These are phyloP conservation scores for Cinchona pubescens DNA, from an alignment of 257 asterid genomes.

Conservation along the genomic window DNA sequence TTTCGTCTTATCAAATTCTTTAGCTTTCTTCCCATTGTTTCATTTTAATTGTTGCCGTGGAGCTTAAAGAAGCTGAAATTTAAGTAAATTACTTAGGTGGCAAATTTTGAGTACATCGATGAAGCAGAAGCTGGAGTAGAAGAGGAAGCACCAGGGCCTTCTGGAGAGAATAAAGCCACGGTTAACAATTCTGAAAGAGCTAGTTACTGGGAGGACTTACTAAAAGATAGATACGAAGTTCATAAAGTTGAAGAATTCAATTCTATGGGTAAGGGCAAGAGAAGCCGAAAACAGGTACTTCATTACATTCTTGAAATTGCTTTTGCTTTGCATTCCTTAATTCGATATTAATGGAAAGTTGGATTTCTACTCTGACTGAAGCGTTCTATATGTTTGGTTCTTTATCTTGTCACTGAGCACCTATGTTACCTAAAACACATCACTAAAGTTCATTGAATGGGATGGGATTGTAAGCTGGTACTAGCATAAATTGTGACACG, in stretches of 20 bases:
- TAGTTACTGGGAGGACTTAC: slow-evolving; percentile 84
- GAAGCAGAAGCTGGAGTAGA: slow-evolving; percentile 70
- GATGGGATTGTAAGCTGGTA: background rate
- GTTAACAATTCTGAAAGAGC: slow-evolving; percentile 67
- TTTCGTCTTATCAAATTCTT: background rate
- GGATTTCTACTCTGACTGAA: slow-evolving; percentile 5
- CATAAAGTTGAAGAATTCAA: slow-evolving; percentile 79
- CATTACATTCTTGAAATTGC: background rate
- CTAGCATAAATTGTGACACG: too few species aligned
- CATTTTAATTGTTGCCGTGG: slow-evolving; percentile 2
- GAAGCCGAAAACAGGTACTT: slow-evolving; percentile 84
- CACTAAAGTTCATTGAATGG: background rate
- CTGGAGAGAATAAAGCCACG: slow-evolving; percentile 53
- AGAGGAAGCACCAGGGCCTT: slow-evolving; percentile 61
- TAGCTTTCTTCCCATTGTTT: background rate
- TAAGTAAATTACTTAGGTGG: slow-evolving; percentile 57
- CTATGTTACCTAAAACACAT: background rate
- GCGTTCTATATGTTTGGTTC: background rate
- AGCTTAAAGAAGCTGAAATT: slow-evolving; percentile 5
- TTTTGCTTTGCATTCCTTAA: background rate
- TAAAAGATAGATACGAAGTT: slow-evolving; percentile 81
- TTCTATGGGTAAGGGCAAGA: slow-evolving; percentile 96
- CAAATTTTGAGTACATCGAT: slow-evolving; percentile 86
- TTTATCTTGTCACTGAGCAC: background rate
- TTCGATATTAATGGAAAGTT: background rate